A percentile compares a stretch with the other conserved stretches of the same genome.
Conservation (phyloP, 345 rosid species). For the Cardamine chenopodiifolia region DNA sequence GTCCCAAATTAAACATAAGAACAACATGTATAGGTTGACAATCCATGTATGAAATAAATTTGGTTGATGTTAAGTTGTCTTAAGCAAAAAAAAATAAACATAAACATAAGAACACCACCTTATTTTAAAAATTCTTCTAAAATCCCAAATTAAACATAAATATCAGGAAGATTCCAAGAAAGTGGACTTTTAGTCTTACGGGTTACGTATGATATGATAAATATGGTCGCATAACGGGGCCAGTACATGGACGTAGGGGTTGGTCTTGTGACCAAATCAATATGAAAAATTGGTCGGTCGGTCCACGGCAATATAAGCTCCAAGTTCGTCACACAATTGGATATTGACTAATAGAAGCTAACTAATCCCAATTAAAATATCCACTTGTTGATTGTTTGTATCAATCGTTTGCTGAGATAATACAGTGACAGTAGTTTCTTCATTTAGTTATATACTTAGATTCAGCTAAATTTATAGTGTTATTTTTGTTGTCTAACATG, state of each 20-base stretch:
- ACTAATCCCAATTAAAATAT: slow-evolving; percentile 7
- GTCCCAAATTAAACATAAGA: not conserved
- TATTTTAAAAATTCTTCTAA: not conserved
- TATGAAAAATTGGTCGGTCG: slow-evolving; percentile 25
- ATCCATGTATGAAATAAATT: not conserved
- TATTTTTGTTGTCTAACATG: not conserved
- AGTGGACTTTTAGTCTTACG: slow-evolving; percentile 3
- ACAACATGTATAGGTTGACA: not conserved
- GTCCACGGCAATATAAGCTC: slow-evolving; percentile 24
- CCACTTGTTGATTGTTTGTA: not conserved
- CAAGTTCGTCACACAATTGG: not conserved
- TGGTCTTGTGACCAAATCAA: slow-evolving; percentile 31
- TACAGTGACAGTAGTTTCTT: not conserved
- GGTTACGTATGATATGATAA: not conserved
- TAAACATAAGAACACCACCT: not conserved
- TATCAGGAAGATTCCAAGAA: slow-evolving; percentile 16
- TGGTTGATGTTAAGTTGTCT: not conserved
- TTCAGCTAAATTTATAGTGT: not conserved
- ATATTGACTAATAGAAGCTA: not conserved
- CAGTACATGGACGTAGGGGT: slow-evolving; percentile 17
- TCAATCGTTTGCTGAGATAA: not conserved
- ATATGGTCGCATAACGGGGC: slow-evolving; percentile 3
- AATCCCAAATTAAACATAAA: not conserved
- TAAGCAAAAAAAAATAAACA: too few species aligned
- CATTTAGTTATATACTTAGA: not conserved